phyloP scores from a whole-genome alignment of 23 red algal genomes.

The Gracilariopsis chorda region DNA sequence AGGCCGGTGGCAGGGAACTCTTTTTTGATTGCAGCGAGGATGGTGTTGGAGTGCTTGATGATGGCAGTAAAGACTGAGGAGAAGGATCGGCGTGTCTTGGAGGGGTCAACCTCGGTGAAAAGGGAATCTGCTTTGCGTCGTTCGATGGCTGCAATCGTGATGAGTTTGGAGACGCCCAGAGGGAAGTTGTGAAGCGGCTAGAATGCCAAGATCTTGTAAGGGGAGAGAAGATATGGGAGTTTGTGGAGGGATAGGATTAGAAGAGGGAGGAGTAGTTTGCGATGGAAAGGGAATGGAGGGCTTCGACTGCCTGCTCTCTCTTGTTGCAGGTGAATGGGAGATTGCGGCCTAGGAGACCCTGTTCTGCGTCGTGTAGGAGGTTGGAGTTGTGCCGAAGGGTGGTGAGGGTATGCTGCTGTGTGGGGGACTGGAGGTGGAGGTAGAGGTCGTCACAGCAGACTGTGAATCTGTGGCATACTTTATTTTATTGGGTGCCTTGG shows the following conservation, averaged over 20 bases:
- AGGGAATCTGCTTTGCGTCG: not conserved
- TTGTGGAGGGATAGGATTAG: not conserved
- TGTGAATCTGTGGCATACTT: not conserved
- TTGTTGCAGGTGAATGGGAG: too few species aligned
- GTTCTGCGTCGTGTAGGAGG: too few species aligned
- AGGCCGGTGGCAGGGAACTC: not conserved
- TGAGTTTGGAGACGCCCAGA: not conserved
- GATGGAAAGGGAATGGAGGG: not conserved
- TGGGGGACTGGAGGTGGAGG: too few species aligned
- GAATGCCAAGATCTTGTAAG: slow-evolving; percentile 10
- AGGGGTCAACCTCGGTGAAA: not conserved
- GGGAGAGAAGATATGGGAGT: not conserved
- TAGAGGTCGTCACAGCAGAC: too few species aligned
- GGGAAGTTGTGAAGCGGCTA: not conserved
- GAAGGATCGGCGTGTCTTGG: not conserved
- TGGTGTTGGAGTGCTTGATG: not conserved
- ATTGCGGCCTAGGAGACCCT: not conserved
- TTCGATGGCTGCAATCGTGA: not conserved
- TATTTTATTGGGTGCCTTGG: not conserved
- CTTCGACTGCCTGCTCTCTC: not conserved
- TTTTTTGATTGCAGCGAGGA: not conserved
- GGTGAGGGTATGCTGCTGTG: not conserved
- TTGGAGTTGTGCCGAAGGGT: not conserved
- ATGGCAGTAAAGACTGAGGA: not conserved
- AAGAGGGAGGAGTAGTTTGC: not conserved